These are phyloP conservation scores for Ustulina deusta DNA, from an alignment of 2,329 filamentous ascomycete genomes.

Conservation along the genomic window DNA sequence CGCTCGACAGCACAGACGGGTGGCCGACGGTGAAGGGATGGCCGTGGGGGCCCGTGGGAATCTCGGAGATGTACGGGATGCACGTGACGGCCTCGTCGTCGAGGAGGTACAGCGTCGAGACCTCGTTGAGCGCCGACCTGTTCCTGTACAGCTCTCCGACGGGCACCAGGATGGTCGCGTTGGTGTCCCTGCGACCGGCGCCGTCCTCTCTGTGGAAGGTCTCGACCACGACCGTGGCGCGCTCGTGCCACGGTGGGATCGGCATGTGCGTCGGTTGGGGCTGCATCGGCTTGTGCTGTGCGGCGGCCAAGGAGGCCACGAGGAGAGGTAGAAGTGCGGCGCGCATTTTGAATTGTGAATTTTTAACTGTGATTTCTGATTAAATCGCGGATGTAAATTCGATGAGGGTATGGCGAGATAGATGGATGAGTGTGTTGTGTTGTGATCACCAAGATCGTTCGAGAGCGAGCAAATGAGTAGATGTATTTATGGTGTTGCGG, in stretches of 20 bases:
- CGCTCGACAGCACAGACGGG: slow-evolving; percentile 8
- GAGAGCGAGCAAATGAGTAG: background rate
- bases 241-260: no score
- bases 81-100: background rate
- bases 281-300: no score
- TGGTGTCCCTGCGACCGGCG: background rate
- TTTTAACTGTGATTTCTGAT: background rate
- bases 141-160: slow-evolving; percentile 13
- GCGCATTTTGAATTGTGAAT: slow-evolving; percentile 31
- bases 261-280: background rate
- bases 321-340: slow-evolving; percentile 20
- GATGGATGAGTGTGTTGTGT: background rate
- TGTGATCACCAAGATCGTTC: no score
- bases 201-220: background rate
- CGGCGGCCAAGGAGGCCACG: background rate
- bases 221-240: slow-evolving; percentile 12
- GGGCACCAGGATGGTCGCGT: slow-evolving; percentile 18
- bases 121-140: slow-evolving; percentile 7
- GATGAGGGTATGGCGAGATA: background rate
- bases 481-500: background rate
- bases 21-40: slow-evolving; percentile 21
- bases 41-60: background rate
- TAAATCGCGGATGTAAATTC: background rate
- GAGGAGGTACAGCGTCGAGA: slow-evolving; percentile 29
- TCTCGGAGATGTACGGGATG: slow-evolving; percentile 3